Conservation (phyloP, 1,284 basidiomycete genomes). For the Trichosporon inkin region DNA sequence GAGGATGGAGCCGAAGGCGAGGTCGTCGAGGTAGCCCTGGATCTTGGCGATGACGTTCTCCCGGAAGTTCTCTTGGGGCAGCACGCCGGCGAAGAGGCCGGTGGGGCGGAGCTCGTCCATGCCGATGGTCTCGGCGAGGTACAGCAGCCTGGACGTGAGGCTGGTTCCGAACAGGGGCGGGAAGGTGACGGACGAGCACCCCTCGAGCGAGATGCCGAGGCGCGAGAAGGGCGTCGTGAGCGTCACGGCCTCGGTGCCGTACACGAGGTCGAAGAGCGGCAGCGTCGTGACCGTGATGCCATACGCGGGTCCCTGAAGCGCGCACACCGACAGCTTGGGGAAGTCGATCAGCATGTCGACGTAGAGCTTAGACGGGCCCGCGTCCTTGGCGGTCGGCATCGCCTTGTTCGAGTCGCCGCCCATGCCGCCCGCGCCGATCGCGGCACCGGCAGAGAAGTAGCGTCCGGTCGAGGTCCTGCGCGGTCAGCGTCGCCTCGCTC, state of each 20-base stretch:
- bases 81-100: slow-evolving; percentile 16
- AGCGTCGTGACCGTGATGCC: slow-evolving; percentile 23
- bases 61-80: slow-evolving; percentile 10
- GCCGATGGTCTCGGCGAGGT: slow-evolving; percentile 21
- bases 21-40: slow-evolving; percentile 15
- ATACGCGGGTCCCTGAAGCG: slow-evolving; percentile 22
- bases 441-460: slow-evolving; percentile 21
- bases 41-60: slow-evolving; percentile 14
- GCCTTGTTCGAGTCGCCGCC: background rate
- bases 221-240: slow-evolving; percentile 25
- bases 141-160: slow-evolving; percentile 19
- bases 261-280: slow-evolving; percentile 24
- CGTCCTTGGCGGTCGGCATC: background rate
- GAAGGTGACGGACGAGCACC: slow-evolving; percentile 18
- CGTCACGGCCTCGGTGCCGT: slow-evolving; percentile 17
- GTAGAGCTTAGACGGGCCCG: slow-evolving; percentile 10
- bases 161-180: slow-evolving; percentile 19
- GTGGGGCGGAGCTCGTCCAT: slow-evolving; percentile 14
- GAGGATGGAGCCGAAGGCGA: slow-evolving; percentile 15
- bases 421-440: slow-evolving; percentile 16
- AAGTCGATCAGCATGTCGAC: slow-evolving; percentile 22
- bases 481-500: slow-evolving; percentile 1
- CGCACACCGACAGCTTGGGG: slow-evolving; percentile 22
- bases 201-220: slow-evolving; percentile 24
- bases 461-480: slow-evolving; percentile 19